phyloP scores from a whole-genome alignment of 2,329 filamentous ascomycete genomes.

The Fusarium concolor region DNA sequence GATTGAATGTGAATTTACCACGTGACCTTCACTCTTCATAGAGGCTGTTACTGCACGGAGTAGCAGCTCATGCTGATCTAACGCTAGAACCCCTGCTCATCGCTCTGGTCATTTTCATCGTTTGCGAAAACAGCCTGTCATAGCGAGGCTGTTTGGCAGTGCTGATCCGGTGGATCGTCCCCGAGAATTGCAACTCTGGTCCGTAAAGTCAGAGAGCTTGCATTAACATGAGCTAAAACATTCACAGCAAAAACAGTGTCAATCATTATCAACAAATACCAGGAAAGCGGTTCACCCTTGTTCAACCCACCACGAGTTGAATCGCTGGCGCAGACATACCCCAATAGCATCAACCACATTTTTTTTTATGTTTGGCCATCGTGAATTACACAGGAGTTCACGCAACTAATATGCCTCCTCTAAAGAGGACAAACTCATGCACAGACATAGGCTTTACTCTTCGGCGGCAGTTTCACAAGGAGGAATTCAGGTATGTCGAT shows the following conservation, averaged over 20 bases:
- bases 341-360: not conserved
- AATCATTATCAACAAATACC: constrained; percentile 21
- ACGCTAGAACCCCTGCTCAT: not conserved
- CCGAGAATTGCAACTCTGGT: constrained; percentile 29
- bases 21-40: constrained; percentile 16
- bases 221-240: constrained; percentile 16
- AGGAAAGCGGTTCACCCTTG: constrained; percentile 6
- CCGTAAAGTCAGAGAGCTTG: constrained; percentile 15
- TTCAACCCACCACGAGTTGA: constrained; percentile 16
- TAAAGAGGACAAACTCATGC: constrained; percentile 61
- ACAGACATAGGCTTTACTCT: constrained; percentile 80
- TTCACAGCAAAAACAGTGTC: constrained; percentile 25
- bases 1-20: not conserved
- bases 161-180: constrained; percentile 26
- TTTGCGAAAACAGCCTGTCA: constrained; percentile 10
- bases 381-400: constrained; percentile 22
- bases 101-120: constrained; percentile 7
- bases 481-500: constrained; percentile 71
- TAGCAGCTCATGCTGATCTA: not conserved
- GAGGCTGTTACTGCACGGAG: too few relatives aligned
- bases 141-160: constrained; percentile 6
- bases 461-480: constrained; percentile 78
- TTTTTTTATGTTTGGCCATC: not conserved
- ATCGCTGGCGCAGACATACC: not conserved
- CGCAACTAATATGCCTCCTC: constrained; percentile 53